Conservation (phyloP, 2,329 filamentous ascomycete species). For the Myriangium duriaei region DNA sequence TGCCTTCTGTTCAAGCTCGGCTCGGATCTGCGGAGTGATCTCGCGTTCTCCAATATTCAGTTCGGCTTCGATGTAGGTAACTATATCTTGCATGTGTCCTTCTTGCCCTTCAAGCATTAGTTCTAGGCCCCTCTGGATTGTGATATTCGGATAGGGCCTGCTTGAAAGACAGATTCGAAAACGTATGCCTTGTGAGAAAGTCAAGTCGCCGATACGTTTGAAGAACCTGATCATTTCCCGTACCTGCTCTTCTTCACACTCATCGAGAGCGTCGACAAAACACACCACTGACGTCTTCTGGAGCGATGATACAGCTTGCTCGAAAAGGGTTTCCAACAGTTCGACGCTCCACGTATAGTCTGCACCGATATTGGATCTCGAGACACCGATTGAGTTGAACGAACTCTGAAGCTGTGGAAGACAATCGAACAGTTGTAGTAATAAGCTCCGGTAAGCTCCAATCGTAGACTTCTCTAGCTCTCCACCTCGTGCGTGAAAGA, state of each 20-base stretch:
- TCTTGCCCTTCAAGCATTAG: slow-evolving; percentile 25
- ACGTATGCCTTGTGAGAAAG: slow-evolving; percentile 3
- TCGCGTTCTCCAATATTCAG: slow-evolving; percentile 18
- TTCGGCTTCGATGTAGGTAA: slow-evolving; percentile 22
- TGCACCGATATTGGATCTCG: slow-evolving; percentile 12
- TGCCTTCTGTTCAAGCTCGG: slow-evolving; percentile 25
- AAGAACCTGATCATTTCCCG: slow-evolving; percentile 20
- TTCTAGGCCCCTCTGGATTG: slow-evolving; percentile 19
- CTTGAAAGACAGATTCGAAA: slow-evolving; percentile 30
- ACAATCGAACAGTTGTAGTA: slow-evolving; percentile 33
- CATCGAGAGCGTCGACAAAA: slow-evolving; percentile 36
- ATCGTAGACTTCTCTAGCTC: slow-evolving; percentile 32
- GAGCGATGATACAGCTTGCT: slow-evolving; percentile 17
- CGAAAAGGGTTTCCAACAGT: slow-evolving; percentile 20
- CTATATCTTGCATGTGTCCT: slow-evolving; percentile 23
- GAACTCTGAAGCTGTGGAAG: slow-evolving; percentile 24
- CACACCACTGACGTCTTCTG: slow-evolving; percentile 19
- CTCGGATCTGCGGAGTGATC: slow-evolving; percentile 16
- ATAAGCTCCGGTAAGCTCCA: slow-evolving; percentile 40
- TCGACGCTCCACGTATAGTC: slow-evolving; percentile 15
- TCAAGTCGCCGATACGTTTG: slow-evolving; percentile 24
- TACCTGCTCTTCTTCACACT: slow-evolving; percentile 29
- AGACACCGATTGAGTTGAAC: slow-evolving; percentile 18
- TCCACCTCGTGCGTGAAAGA: slow-evolving; percentile 37
- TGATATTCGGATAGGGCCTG: slow-evolving; percentile 33